Evolutionary conservation across 768 basidiomycete species (phyloP), one percentile per base, ranked within the genome.

Genomic region (Mycena galericulata): DNA sequence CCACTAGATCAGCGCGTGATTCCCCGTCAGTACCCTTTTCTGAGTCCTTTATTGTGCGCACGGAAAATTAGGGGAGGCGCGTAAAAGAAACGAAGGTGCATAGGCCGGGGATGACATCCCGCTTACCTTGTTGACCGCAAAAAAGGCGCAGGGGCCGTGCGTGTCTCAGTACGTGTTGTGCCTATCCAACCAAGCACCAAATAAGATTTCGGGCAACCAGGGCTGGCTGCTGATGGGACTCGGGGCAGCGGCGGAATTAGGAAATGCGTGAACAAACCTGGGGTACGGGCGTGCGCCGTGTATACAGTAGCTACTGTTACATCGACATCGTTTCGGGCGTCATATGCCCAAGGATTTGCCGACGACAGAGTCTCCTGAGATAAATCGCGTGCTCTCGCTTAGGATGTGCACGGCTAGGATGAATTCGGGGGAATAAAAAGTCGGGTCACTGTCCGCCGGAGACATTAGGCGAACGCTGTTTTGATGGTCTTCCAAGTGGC

Each of bases 141-240:
- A 64, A 64, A 56, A 38, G 62, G 32, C 54, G 62, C 62, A 56
- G 24, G 17, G 22, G 24, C n/a, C n/a, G n/a, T n/a, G n/a, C 58
- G 34, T 38, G 24, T 26, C 12, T 22, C 24, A 22, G 45, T 24
- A 36, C 45, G 57, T 47, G 32, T 34, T 27, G 45, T 47, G 26
- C 43, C 56, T 32, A 36, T 26, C 20, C 49, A 36, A 24, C 24
- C 4, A 30, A 20, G 24, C 14, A 43, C n/a, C 15, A 22, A 20
- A 22, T 20, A 46, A 45, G 20, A 10, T 30, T 43, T 29, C 41
- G 56, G 41, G 29, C 41, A 57, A 43, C 56, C 27, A 30, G 55
- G 55, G 56, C 14, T 54, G 53, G 53, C 7, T 43, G 56, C 29
- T 43, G 41, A 27, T 57, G 55, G n/a, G 50, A 51, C 17, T 8